Conservation (phyloP, 75 land plant genomes). For the Cupressus sempervirens region DNA sequence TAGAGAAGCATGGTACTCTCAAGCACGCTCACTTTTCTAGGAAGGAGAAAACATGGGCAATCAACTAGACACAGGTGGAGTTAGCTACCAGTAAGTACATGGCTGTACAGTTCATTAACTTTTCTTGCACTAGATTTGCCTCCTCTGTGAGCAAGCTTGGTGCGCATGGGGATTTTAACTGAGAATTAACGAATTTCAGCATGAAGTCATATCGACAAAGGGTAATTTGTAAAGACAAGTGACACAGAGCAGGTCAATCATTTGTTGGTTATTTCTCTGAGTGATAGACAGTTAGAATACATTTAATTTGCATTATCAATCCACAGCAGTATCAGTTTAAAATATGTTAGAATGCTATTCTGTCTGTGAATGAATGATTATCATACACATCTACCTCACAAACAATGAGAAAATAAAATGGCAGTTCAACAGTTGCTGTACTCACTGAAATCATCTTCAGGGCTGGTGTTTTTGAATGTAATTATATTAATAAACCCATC, state of each 20-base stretch:
- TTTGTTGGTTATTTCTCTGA: background rate
- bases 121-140: background rate
- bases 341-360: background rate
- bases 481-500: background rate
- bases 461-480: background rate
- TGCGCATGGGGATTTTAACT: background rate
- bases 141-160: background rate
- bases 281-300: background rate
- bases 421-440: background rate
- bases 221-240: background rate
- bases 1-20: background rate
- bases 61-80: background rate
- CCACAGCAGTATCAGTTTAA: background rate
- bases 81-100: background rate
- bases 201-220: background rate
- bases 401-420: background rate
- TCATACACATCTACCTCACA: background rate
- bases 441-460: background rate
- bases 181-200: background rate
- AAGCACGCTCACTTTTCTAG: background rate
- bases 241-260: background rate
- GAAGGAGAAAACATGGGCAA: too few species aligned
- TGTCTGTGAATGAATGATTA: background rate
- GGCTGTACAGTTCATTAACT: background rate
- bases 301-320: background rate